phyloP scores from a whole-genome alignment of 176 grass and related monocot genomes.

The Aegilops bicornis region DNA sequence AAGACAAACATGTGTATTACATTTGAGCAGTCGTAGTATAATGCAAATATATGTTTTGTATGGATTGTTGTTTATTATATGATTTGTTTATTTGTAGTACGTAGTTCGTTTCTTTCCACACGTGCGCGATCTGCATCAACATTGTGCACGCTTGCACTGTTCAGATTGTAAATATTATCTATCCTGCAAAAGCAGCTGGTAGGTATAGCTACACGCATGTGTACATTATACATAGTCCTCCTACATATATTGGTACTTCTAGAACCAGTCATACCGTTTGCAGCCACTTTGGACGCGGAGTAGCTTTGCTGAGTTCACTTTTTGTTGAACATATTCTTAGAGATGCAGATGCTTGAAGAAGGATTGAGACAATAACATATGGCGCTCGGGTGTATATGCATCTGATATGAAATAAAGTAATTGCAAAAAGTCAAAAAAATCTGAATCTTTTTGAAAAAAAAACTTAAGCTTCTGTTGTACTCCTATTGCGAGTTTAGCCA shows the following conservation, averaged over 20 bases:
- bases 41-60: neutral
- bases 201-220: neutral
- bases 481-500: no score
- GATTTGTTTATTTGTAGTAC: no score
- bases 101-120: neutral
- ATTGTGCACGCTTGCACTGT: neutral
- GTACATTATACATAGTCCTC: neutral
- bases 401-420: no score
- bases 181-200: neutral
- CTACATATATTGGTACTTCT: neutral
- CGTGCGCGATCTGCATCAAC: neutral
- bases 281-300: neutral
- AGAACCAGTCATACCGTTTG: conserved; percentile 19
- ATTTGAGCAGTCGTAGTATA: neutral
- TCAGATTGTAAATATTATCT: neutral
- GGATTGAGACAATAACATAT: no score
- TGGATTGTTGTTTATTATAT: neutral
- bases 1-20: neutral
- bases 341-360: no score
- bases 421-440: no score
- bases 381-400: no score
- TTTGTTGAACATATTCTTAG: no score
- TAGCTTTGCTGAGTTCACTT: no score
- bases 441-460: no score
- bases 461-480: no score